Base-by-base conservation (phyloP, 768 basidiomycete species). In the Mycena olivaceomarginata region DNA sequence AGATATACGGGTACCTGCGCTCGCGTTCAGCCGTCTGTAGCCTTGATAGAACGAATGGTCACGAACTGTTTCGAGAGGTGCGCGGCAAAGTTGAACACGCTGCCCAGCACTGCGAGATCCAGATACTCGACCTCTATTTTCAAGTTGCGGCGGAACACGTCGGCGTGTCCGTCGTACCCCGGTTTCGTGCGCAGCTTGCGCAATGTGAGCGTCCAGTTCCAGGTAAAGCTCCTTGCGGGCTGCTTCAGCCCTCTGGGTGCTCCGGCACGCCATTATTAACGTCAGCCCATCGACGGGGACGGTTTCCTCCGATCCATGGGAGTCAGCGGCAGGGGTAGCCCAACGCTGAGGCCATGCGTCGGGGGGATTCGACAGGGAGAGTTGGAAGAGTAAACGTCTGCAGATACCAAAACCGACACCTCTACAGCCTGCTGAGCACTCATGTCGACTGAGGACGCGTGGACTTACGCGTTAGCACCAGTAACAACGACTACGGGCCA, bases 391-490 rank as follows among this genome's bases (percentile, higher is more conserved):
- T 9, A 97, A 89, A 63, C 96, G 93, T 76, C 94, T 92, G 85
- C 95, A 96, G 59, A 95, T 94, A 15, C 95, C 95, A 82, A 94
- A 95, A 18, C 96, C 96, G 20, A 97, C 89, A 72, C 96, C 96
- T 51, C 96, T 97, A 82, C 4, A 78, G 64, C 51, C 59, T 41
- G 4, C 72, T 69, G 76, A 73, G 72, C 41, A 53, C 51, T 69
- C 45, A 41, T 48, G 25, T 25, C 7, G 41, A 72, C 16, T 62
- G 43, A 40, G 59, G 56, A 22, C 67, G n/a, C 18, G 51, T 53
- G n/a, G n/a, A 79, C 89, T 65, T 82, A 94, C 94, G 89, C 87
- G 80, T 94, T 95, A 12, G 94, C 94, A 51, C 94, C 94, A 22
- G 94, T 95, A 11, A 95, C 93, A 59, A 95, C 84, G 64, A 94